These are phyloP conservation scores for Phytophthora ohioensis DNA, from an alignment of 352 stramenopile genomes.

Conservation along the genomic window DNA sequence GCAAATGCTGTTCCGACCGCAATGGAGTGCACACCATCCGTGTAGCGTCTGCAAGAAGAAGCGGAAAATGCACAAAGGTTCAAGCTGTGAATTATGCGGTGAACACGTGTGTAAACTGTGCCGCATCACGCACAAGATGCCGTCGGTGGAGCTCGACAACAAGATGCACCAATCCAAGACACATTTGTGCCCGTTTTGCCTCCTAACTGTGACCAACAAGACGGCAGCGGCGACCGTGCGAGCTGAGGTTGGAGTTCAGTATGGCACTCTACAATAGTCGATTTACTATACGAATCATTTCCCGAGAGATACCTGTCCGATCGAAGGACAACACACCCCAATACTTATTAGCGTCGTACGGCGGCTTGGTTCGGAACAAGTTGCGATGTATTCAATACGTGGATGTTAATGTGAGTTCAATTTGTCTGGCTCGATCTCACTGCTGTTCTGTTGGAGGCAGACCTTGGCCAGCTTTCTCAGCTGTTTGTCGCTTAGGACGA, in stretches of 20 bases:
- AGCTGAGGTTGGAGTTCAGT: conserved; percentile 34
- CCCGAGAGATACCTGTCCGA: conserved; percentile 25
- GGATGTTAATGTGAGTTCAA: conserved; percentile 17
- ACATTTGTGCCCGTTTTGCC: conserved; percentile 34
- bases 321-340: conserved; percentile 25
- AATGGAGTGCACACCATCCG: conserved; percentile 25
- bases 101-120: conserved; percentile 37
- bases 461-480: too few relatives aligned
- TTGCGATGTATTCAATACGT: conserved; percentile 25
- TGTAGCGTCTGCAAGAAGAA: conserved; percentile 41
- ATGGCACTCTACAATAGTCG: conserved; percentile 28
- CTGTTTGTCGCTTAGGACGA: too few relatives aligned
- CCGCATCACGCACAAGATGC: conserved; percentile 33
- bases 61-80: conserved; percentile 35
- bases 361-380: conserved; percentile 11
- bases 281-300: conserved; percentile 5
- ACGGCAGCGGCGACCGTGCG: conserved; percentile 23
- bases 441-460: too few relatives aligned
- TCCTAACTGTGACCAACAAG: conserved; percentile 27
- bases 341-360: conserved; percentile 27
- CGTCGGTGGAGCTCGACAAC: conserved; percentile 39
- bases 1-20: conserved; percentile 30
- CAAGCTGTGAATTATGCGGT: conserved; percentile 33
- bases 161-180: conserved; percentile 34
- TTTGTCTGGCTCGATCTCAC: background rate